Evolutionary conservation across 768 basidiomycete species (phyloP).

Genomic region (Mycena capillaripes): DNA sequence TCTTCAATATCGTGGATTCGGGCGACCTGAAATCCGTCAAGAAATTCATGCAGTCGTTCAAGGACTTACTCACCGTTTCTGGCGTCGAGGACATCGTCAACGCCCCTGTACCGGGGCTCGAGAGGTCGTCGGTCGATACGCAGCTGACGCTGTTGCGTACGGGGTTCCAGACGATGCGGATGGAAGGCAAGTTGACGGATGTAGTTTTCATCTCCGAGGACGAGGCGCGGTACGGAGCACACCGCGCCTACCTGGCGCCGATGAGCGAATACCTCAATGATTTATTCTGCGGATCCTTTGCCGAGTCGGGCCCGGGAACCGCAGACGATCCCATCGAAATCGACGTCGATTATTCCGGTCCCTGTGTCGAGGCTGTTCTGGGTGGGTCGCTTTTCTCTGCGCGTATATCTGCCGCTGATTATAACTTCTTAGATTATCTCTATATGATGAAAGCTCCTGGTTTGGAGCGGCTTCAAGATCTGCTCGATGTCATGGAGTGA

Average conservation of each 20-base stretch:
- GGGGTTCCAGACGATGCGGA: conserved; percentile 38
- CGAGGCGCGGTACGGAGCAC: conserved; percentile 36
- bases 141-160: conserved; percentile 35
- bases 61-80: conserved; percentile 34
- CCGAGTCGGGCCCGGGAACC: conserved; percentile 35
- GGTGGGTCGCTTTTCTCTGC: conserved; percentile 12
- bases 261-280: conserved; percentile 42
- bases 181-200: conserved; percentile 38
- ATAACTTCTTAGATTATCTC: conserved; percentile 27
- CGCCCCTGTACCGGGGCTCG: conserved; percentile 35
- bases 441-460: conserved; percentile 30
- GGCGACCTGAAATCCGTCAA: conserved; percentile 38
- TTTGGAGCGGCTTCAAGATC: conserved; percentile 32
- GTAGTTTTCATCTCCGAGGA: conserved; percentile 41
- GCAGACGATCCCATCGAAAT: conserved; percentile 37
- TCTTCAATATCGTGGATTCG: conserved; percentile 50
- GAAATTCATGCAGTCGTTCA: conserved; percentile 35
- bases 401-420: neutral
- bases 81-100: conserved; percentile 40
- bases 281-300: conserved; percentile 41
- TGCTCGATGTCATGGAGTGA: conserved; percentile 37
- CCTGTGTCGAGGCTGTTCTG: conserved; percentile 32
- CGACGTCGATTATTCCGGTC: conserved; percentile 36
- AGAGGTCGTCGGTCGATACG: conserved; percentile 34
- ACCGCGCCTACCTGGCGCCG: conserved; percentile 42